A percentile compares a stretch with the other conserved stretches of the same genome.
Evolutionary conservation across 768 basidiomycete genomes (phyloP).

Genomic region (Cystofilobasidium macerans): DNA sequence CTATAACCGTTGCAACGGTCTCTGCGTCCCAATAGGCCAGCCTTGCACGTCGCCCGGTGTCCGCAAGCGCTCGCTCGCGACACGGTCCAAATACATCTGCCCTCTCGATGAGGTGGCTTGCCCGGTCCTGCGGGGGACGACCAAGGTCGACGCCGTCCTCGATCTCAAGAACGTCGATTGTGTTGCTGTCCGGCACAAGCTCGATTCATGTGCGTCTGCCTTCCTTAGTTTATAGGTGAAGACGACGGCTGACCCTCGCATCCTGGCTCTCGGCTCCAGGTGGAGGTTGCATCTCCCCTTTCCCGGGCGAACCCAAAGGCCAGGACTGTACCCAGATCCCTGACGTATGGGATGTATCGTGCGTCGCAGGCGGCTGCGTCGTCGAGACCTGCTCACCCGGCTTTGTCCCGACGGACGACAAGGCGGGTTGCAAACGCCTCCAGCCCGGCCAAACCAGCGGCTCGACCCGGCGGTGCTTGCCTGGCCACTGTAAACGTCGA

Average conservation of each 20-base stretch:
- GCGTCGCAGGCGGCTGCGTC: neutral
- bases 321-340: neutral
- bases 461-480: no score
- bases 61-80: neutral
- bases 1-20: neutral
- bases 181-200: neutral
- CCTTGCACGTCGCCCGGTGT: neutral
- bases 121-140: neutral
- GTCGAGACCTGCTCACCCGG: neutral
- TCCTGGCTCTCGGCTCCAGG: neutral
- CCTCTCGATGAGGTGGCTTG: neutral
- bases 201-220: neutral
- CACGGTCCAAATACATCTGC: conserved; percentile 3
- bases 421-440: neutral
- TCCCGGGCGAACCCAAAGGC: neutral
- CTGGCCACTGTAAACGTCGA: no score
- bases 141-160: neutral
- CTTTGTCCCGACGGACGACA: neutral
- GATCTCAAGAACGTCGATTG: conserved; percentile 5
- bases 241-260: neutral
- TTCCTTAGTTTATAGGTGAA: neutral
- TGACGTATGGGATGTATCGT: neutral
- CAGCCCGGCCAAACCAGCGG: no score
- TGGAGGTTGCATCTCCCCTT: neutral
- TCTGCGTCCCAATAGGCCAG: neutral